Evolutionary conservation across 768 basidiomycete genomes (phyloP).

Genomic region (Pisolithus marmoratus): DNA sequence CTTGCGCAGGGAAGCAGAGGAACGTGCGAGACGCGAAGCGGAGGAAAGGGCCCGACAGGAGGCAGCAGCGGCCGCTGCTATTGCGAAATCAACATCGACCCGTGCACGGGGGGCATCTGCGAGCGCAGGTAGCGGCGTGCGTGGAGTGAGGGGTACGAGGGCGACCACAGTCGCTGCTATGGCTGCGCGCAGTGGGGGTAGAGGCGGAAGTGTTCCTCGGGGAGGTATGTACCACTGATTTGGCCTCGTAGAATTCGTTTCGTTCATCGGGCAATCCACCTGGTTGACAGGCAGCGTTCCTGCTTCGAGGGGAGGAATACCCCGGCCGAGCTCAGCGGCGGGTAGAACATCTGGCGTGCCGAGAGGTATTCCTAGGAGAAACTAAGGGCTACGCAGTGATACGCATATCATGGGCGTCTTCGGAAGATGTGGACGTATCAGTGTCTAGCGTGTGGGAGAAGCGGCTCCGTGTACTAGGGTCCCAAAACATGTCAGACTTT

Average conservation of each 20-base stretch:
- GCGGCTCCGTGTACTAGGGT: no score
- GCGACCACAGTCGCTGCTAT: constrained; percentile 47
- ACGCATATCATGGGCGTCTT: background rate
- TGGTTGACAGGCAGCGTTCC: constrained; percentile 21
- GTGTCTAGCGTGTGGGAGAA: background rate
- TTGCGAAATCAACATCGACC: constrained; percentile 12
- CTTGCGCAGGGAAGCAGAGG: background rate
- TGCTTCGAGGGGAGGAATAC: constrained; percentile 13
- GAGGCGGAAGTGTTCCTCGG: constrained; percentile 36
- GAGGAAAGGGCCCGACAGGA: constrained; percentile 28
- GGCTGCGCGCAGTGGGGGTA: constrained; percentile 24
- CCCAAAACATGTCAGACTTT: no score
- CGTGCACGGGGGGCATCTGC: constrained; percentile 41
- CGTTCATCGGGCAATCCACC: constrained; percentile 16
- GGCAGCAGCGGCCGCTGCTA: constrained; percentile 32
- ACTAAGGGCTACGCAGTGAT: constrained; percentile 6
- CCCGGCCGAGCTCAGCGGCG: constrained; percentile 18
- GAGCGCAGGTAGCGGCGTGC: constrained; percentile 46
- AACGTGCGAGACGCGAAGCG: constrained; percentile 35
- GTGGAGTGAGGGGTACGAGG: constrained; percentile 69
- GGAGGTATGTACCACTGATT: constrained; percentile 25
- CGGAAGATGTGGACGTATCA: background rate
- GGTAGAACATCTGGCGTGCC: constrained; percentile 21
- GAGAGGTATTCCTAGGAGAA: constrained; percentile 21
- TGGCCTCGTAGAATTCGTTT: background rate